Evolutionary conservation across 1,284 basidiomycete species (phyloP), one percentile per base, ranked within the genome.

Genomic region (Kwoniella shivajii): DNA sequence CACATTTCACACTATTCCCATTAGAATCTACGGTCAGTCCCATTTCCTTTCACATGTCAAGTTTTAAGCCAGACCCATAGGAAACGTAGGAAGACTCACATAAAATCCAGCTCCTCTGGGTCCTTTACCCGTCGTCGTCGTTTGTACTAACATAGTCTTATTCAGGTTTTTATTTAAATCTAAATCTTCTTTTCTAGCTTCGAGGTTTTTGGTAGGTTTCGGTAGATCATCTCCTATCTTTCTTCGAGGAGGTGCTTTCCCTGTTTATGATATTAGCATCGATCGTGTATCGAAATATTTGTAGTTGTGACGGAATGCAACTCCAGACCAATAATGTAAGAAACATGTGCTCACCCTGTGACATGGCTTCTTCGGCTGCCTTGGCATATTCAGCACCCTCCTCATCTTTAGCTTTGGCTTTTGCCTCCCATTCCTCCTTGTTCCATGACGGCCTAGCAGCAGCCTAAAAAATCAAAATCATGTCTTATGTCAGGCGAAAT

Each of bases 91-190:
- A 18, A 7, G 2, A 67, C 77, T 66, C 61, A 78, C 77, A 75
- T 85, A 89, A 79, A 95, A 97, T 0, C 93, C 93, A 16, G 91
- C 90, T 60, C 92, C 89, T 14, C 90, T 88, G 30, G 91, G 85
- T 0, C 92, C 92, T 60, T 76, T 72, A 7, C 88, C 86, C 3
- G 85, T 84, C 69, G 90, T 88, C 67, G 88, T 85, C 9, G 61
- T 66, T 52, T 65, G 58, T 18, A 97, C 92, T 56, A 97, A 87
- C 82, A 92, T 88, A 1, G 89, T 94, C 82, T 95, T 96, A 67
- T 84, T 84, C 18, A 95, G 82, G 76, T 95, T 94, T 82, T 93
- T 94, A 67, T 92, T 88, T 22, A 97, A 85, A 56, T 90, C 90
- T 13, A 97, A 81, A 36, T 88, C 83, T 5, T 79, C 81, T 50